Conservation (phyloP, 352 stramenopile species). For the Phytophthora litchii region DNA sequence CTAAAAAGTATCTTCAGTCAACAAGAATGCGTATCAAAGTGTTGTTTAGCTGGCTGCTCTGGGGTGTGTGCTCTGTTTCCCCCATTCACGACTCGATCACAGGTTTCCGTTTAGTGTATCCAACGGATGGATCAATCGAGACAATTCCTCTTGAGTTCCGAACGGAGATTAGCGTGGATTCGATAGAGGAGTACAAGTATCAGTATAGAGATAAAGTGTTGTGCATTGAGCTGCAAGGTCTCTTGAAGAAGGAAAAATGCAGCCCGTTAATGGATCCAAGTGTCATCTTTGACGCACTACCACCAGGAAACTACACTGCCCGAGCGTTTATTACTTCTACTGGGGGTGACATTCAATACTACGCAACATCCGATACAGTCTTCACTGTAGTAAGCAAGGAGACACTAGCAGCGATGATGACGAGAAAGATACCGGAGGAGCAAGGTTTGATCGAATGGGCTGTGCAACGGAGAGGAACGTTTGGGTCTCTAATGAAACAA, state of each 20-base stretch:
- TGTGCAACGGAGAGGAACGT: background rate
- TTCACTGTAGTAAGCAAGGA: conserved; percentile 20
- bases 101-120: conserved; percentile 18
- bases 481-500: background rate
- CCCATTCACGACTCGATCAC: conserved; percentile 7
- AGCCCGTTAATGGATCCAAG: conserved; percentile 6
- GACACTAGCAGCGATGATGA: background rate
- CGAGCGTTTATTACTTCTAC: conserved; percentile 14
- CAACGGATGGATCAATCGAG: conserved; percentile 11
- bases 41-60: background rate
- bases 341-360: background rate
- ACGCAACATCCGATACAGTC: conserved; percentile 4
- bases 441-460: conserved; percentile 19
- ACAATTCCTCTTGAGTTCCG: conserved; percentile 14
- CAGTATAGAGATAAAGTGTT: conserved; percentile 16
- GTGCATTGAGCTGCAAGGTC: conserved; percentile 24
- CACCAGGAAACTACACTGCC: conserved; percentile 13
- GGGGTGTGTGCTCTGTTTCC: background rate
- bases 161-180: conserved; percentile 7
- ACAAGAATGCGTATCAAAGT: background rate
- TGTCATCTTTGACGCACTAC: conserved; percentile 13
- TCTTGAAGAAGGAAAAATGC: conserved; percentile 2
- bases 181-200: conserved; percentile 10
- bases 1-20: too few species aligned
- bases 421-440: background rate